A percentile compares a stretch with the other conserved stretches of the same genome.
phyloP scores from a whole-genome alignment of 2,329 filamentous ascomycete species.

The Pezicula rhizophila region DNA sequence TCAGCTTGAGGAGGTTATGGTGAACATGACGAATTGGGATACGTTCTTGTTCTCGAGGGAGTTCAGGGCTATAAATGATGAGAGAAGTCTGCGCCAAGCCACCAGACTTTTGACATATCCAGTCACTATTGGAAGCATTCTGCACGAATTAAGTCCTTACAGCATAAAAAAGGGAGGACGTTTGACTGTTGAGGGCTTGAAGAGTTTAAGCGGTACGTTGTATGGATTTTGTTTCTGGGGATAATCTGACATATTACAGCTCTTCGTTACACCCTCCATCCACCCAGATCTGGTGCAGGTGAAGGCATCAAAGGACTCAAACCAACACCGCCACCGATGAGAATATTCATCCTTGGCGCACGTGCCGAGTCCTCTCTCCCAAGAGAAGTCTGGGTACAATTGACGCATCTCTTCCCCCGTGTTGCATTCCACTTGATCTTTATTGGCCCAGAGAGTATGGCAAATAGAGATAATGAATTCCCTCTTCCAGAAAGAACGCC shows the following conservation, averaged over 20 bases:
- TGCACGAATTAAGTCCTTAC: constrained; percentile 95
- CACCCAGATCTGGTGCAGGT: constrained; percentile 71
- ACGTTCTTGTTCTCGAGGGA: constrained; percentile 90
- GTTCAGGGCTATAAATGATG: constrained; percentile 85
- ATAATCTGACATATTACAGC: constrained; percentile 43
- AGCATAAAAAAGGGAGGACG: constrained; percentile 67
- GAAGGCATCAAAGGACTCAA: constrained; percentile 71
- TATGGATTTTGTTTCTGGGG: neutral
- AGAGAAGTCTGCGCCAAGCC: constrained; percentile 85
- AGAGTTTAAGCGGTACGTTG: constrained; percentile 80
- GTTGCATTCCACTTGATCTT: constrained; percentile 88
- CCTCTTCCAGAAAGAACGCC: constrained; percentile 82
- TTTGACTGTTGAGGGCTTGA: constrained; percentile 81
- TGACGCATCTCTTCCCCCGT: constrained; percentile 91
- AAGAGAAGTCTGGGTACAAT: constrained; percentile 86
- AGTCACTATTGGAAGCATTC: constrained; percentile 79
- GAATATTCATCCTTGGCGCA: constrained; percentile 88
- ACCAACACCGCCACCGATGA: constrained; percentile 78
- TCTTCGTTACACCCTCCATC: constrained; percentile 88
- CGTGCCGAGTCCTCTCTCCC: constrained; percentile 96
- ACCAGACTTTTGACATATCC: constrained; percentile 93
- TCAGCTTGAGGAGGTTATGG: constrained; percentile 84
- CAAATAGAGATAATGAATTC: constrained; percentile 87
- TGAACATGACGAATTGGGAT: constrained; percentile 99
- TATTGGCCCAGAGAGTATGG: constrained; percentile 93